Evolutionary conservation across 1,284 basidiomycete genomes (phyloP), one percentile per base, ranked within the genome.

Genomic region (Apiotrichum mycotoxinovorans): DNA sequence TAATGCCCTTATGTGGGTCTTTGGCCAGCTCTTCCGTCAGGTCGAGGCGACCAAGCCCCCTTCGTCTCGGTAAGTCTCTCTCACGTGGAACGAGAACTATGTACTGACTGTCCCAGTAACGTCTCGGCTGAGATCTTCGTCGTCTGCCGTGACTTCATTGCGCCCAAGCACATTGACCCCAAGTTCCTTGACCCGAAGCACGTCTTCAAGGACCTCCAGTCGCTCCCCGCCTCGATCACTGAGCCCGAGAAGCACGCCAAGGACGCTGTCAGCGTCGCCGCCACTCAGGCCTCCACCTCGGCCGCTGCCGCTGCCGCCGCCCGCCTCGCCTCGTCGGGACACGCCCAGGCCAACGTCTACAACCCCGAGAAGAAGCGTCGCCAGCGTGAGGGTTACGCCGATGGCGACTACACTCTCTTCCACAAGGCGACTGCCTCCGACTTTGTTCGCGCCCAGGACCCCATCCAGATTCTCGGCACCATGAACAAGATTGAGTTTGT

Each of bases 101-200:
- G n/a, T n/a, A n/a, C n/a, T n/a, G n/a, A n/a, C n/a, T n/a, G n/a
- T 37, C 17, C 8, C 35, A 37, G 96, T 81, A 98, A 96, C 78
- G 96, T 99, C 47, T 99, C 96, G 46, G 96, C 96, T 10, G 96
- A 99, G 78, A 98, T 98, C 73, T 99, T 98, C 81, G 96, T 99
- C 67, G 92, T 98, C 53, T 99, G 96, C 78, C 88, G 88, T 63
- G 91, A 92, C 58, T 99, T 92, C 80, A 84, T 93, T 64, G 92
- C 93, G 4, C 96, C 96, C 4, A 91, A 91, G 74, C 84, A 89
- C 70, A 95, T 98, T 69, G 96, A 99, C 72, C 93, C 96, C 41
- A 96, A 95, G 79, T 98, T 99, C 79, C 85, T 99, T 63, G 95
- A 98, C 73, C 91, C 96, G 12, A 91, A 87, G 73, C 91, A 98